Evolutionary conservation across 768 basidiomycete species (phyloP), one percentile per base, ranked within the genome.

Genomic region (Amanita polypyramis): DNA sequence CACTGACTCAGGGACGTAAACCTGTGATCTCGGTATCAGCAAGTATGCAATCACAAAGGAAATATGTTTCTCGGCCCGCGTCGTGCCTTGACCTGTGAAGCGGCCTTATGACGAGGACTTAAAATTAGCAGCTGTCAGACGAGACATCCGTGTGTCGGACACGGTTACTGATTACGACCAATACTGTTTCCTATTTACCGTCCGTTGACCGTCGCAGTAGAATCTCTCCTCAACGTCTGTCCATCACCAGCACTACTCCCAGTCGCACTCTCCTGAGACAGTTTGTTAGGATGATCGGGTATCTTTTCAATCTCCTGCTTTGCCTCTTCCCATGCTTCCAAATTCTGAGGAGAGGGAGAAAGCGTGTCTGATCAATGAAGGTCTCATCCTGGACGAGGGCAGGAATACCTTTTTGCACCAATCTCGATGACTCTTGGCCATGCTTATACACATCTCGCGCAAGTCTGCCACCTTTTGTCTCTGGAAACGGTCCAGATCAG

Each of bases 401-500:
- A 45, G 2, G 33, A 23, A 5, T 51, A 92, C 95, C 82, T 93
- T 89, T 70, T 87, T 84, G 64, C 92, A 95, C 94, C 94, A 98
- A 56, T 98, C 96, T 43, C 85, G 77, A 63, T 99, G 96, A 46
- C 82, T 85, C 56, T 77, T 75, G 0, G 92, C 88, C 76, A 98
- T 84, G 56, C 77, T 79, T 52, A 98, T 88, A 33, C 85, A 70
- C 93, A 99, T 93, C 62, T 95, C 90, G 32, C 93, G 72, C 55
- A 98, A 55, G 68, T 99, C 96, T 5, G 92, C 91, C 2, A 99
- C 96, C 62, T 99, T 99, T 70, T 98, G 96, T 19, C 96, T 79
- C 62, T 99, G 96, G 67, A 99, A 99, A 43, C 96, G 79, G 66
- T 99, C 96, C 54, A 99, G 70, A 67, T 99, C 96, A 12, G 91